These are phyloP conservation scores for Urtica urens DNA, from an alignment of 306 rosid genomes.

Conservation along the genomic window DNA sequence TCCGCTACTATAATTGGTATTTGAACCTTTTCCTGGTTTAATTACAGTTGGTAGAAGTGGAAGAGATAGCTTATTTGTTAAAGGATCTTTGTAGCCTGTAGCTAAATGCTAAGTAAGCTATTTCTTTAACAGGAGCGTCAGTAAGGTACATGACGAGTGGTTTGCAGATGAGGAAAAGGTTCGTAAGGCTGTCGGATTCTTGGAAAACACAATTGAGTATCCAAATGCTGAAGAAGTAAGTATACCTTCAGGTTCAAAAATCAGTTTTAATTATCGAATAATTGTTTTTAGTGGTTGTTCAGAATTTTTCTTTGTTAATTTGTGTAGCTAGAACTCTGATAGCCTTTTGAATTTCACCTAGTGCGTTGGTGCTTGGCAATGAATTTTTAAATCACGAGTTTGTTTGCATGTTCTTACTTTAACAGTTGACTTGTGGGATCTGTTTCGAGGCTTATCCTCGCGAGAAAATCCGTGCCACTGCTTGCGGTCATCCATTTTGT, in stretches of 20 bases:
- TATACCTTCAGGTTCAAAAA: not conserved
- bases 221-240: conserved; percentile 34
- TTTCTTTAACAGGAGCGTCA: conserved; percentile 34
- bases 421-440: conserved; percentile 43
- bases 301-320: not conserved
- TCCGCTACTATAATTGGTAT: conserved; percentile 53
- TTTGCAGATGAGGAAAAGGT: conserved; percentile 57
- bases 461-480: conserved; percentile 26
- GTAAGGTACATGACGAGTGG: conserved; percentile 64
- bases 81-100: not conserved
- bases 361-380: not conserved
- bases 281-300: not conserved
- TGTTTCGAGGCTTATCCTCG: conserved; percentile 37
- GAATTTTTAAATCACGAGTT: not conserved
- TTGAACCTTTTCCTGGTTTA: not conserved
- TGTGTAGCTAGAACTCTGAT: too few relatives aligned
- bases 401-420: not conserved
- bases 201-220: conserved; percentile 30
- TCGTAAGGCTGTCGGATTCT: conserved; percentile 40
- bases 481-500: conserved; percentile 55
- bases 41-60: too few relatives aligned
- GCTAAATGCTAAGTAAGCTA: not conserved
- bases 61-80: not conserved
- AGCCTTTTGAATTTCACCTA: not conserved
- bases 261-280: not conserved